These are phyloP conservation scores for Datura wrightii DNA, from an alignment of 257 asterid species.

Conservation along the genomic window DNA sequence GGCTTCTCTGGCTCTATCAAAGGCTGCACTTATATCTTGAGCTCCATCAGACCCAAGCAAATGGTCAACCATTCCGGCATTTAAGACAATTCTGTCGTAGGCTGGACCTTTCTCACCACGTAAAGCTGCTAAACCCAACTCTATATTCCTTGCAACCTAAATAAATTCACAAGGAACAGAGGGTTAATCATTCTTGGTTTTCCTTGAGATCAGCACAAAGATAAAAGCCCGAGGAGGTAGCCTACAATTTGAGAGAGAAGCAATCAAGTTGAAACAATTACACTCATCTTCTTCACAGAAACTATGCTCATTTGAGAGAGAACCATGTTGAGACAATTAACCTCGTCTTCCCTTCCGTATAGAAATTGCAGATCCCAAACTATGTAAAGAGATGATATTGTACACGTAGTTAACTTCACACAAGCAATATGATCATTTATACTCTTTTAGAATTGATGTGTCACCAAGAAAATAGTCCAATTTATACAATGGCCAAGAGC, in stretches of 20 bases:
- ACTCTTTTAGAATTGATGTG: not conserved
- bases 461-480: not conserved
- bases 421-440: constrained; percentile 13
- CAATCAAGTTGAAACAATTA: constrained; percentile 9
- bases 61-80: constrained; percentile 95
- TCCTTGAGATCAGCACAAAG: not conserved
- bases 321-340: not conserved
- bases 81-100: constrained; percentile 80
- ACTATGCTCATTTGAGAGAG: constrained; percentile 18
- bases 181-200: constrained; percentile 7
- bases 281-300: not conserved
- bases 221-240: not conserved
- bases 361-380: not conserved
- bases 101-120: constrained; percentile 90
- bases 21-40: constrained; percentile 64
- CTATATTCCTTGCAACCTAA: constrained; percentile 78
- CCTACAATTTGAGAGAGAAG: constrained; percentile 9
- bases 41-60: constrained; percentile 94
- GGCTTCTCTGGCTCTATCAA: constrained; percentile 93
- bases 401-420: constrained; percentile 3
- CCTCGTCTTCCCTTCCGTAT: not conserved
- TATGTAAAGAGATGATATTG: not conserved
- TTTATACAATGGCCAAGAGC: constrained; percentile 1
- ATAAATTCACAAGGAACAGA: constrained; percentile 22
- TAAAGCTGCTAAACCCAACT: constrained; percentile 87